Percentiles rank a stretch among this genome's conserved stretches.
Conservation (phyloP, 345 rosid genomes). For the sweet orange (Citrus sinensis) region DNA sequence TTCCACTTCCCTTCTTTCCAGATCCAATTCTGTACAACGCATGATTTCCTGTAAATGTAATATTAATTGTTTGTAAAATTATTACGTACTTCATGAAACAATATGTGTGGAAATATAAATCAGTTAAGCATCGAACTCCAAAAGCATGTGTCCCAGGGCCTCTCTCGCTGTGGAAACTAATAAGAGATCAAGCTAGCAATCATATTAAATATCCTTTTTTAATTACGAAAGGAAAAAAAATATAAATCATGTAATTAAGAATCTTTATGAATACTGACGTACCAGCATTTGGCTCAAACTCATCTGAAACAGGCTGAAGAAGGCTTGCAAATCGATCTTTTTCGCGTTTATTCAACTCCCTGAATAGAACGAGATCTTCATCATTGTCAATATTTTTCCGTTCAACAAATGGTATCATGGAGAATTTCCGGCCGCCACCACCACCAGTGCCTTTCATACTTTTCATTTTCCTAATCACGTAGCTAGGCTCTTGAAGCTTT, state of each 20-base stretch:
- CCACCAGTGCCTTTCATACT: conserved; percentile 1
- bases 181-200: no score
- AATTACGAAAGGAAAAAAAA: not conserved
- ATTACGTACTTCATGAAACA: no score
- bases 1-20: conserved; percentile 32
- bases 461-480: not conserved
- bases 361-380: conserved; percentile 53
- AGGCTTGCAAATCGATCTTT: conserved; percentile 41
- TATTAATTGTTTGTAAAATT: not conserved
- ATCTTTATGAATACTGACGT: not conserved
- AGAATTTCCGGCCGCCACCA: not conserved
- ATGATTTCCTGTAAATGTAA: conserved; percentile 28
- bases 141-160: not conserved
- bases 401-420: not conserved
- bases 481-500: not conserved
- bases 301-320: conserved; percentile 60
- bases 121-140: not conserved
- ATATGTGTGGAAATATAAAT: no score
- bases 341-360: conserved; percentile 49
- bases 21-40: conserved; percentile 42
- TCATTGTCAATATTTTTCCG: conserved; percentile 28
- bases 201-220: not conserved
- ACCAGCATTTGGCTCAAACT: conserved; percentile 40
- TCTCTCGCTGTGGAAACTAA: no score
- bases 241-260: not conserved